These are phyloP conservation scores for Pestalotiopsis sp. DNA, from an alignment of 2,329 filamentous ascomycete genomes.

Conservation along the genomic window DNA sequence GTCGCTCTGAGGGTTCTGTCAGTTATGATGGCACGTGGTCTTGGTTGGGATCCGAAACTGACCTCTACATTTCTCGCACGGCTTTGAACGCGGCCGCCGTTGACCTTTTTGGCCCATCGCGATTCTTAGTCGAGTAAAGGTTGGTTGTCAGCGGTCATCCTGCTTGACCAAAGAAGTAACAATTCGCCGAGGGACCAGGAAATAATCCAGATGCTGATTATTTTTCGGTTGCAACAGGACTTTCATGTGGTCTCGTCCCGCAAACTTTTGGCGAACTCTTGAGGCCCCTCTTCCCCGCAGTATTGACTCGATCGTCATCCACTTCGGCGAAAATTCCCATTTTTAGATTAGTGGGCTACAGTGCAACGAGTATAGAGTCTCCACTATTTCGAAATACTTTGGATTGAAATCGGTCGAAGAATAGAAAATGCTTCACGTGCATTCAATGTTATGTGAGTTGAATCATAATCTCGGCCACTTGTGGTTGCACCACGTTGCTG, in stretches of 20 bases:
- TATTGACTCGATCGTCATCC: not conserved
- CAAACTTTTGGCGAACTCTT: not conserved
- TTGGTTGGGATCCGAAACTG: not conserved
- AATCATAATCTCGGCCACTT: too few species aligned
- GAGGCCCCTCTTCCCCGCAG: not conserved
- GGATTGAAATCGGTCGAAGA: too few species aligned
- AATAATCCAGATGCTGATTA: not conserved
- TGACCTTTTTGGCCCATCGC: not conserved
- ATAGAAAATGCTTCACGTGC: too few species aligned
- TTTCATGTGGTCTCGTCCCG: not conserved
- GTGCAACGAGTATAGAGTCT: not conserved
- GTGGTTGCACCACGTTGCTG: too few species aligned
- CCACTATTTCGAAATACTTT: not conserved
- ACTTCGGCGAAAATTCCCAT: not conserved
- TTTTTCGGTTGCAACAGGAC: too few species aligned
- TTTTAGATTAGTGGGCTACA: not conserved
- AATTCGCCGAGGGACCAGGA: not conserved
- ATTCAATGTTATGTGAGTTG: too few species aligned
- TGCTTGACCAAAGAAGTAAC: not conserved
- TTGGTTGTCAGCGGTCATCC: not conserved
- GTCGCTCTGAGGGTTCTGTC: not conserved
- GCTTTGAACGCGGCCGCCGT: not conserved
- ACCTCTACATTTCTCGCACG: not conserved
- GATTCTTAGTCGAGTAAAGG: not conserved
- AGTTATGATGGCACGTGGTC: not conserved